These are phyloP conservation scores for Lipomyces anomalus DNA, from an alignment of 805 yeast genomes.

Conservation along the genomic window DNA sequence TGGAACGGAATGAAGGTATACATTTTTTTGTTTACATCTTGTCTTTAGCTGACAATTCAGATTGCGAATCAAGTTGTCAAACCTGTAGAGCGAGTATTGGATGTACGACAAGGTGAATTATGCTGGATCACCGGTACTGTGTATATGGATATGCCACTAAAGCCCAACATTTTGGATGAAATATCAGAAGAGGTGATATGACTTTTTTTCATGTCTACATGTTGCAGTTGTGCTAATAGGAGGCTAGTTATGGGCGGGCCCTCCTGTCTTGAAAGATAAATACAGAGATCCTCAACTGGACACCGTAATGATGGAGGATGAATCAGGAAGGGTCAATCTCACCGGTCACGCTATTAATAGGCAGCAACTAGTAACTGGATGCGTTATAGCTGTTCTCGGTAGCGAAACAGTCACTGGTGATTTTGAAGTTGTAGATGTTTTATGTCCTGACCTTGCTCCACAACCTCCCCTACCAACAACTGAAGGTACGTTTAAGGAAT, in stretches of 20 bases:
- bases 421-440: slow-evolving; percentile 76
- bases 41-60: slow-evolving; percentile 37
- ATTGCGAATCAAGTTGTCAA: slow-evolving; percentile 36
- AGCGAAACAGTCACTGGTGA: slow-evolving; percentile 78
- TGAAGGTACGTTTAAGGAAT: not conserved
- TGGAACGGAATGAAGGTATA: slow-evolving; percentile 52
- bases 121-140: slow-evolving; percentile 86
- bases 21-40: not conserved
- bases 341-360: slow-evolving; percentile 39
- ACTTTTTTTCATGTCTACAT: not conserved
- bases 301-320: slow-evolving; percentile 78
- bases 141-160: slow-evolving; percentile 74
- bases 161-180: slow-evolving; percentile 79
- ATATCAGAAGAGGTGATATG: slow-evolving; percentile 44
- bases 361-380: slow-evolving; percentile 73
- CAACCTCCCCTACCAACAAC: slow-evolving; percentile 29
- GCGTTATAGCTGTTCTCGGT: slow-evolving; percentile 81
- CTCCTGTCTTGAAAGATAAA: slow-evolving; percentile 37
- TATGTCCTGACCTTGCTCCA: slow-evolving; percentile 60
- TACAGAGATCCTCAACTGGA: slow-evolving; percentile 54
- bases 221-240: not conserved
- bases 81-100: slow-evolving; percentile 49
- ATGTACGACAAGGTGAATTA: slow-evolving; percentile 53
- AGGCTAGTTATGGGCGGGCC: slow-evolving; percentile 37
- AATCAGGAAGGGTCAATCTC: slow-evolving; percentile 76